Base-by-base conservation (phyloP, 495 filamentous ascomycete genomes). In the Penicilliopsis zonata region DNA sequence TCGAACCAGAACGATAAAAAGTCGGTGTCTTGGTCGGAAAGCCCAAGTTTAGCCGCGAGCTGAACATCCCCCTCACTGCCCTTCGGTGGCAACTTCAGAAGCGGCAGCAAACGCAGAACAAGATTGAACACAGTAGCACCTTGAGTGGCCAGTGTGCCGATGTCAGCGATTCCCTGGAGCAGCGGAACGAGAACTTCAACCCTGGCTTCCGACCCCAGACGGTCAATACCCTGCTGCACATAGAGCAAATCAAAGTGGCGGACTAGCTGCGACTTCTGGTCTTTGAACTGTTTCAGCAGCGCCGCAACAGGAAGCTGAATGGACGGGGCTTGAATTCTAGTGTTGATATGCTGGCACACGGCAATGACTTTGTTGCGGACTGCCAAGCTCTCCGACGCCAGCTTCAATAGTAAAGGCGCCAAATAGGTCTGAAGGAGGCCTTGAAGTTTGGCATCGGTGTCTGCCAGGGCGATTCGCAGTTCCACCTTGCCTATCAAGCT, bases 211-310 rank as follows among this genome's bases (percentile, higher is more conserved):
- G 58, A 31, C 38, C 62, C 43, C 8, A 98, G 59, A 16, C 87
- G 74, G 25, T 73, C 67, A 26, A 95, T 63, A 20, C 88, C 86
- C 50, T 90, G 82, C 44, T 92, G 84, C 18, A 94, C 76, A 53
- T 92, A 94, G 18, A 80, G 61, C 32, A 96, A 52, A 61, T 95
- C 90, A 52, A 94, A 84, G 47, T 94, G 82, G 36, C 81, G 74
- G 31, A 98, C 70, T 5, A 94, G 68, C 2, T 80, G 65, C 26
- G 67, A 62, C 25, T 63, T 69, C 31, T 76, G 73, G 14, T 79
- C 78, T 47, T 94, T 95, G 67, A 88, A 95, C 49, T 95, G 90
- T 41, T 81, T 81, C 36, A 95, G 53, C 15, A 98, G 67, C 12
- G 76, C 74, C 6, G 72, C 67, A 16, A 98, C 87, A 8, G 90